Conservation (phyloP, 257 asterid genomes). For the Ophiorrhiza pumila region DNA sequence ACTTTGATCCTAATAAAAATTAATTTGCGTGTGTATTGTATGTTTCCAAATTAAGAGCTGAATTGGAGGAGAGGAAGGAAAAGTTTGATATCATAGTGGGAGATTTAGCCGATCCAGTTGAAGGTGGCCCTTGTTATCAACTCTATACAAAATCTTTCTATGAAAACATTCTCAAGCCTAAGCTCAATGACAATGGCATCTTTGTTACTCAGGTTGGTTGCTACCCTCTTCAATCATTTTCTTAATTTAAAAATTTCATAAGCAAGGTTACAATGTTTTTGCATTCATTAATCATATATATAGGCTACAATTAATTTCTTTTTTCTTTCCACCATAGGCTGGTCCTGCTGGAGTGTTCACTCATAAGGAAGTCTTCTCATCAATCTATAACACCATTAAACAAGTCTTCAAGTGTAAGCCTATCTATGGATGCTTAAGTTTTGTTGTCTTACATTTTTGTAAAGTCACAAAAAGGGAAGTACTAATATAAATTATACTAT, state of each 20-base stretch:
- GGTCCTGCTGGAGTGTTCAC: conserved; percentile 96
- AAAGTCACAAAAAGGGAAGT: neutral
- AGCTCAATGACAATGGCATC: conserved; percentile 69
- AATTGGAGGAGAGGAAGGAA: conserved; percentile 68
- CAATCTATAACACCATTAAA: conserved; percentile 81
- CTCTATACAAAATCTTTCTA: conserved; percentile 86
- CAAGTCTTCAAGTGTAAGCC: conserved; percentile 90
- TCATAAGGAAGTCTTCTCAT: conserved; percentile 90
- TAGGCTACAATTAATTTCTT: neutral
- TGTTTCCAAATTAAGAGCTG: too few relatives aligned
- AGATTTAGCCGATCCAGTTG: conserved; percentile 95
- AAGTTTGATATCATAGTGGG: conserved; percentile 85
- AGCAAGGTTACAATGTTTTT: neutral
- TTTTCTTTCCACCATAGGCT: conserved; percentile 49
- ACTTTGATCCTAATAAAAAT: too few relatives aligned
- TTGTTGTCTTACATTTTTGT: neutral
- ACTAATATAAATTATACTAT: neutral
- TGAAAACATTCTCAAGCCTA: conserved; percentile 71
- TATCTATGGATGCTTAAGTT: neutral
- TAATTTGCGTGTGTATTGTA: too few relatives aligned
- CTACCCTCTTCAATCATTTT: too few relatives aligned
- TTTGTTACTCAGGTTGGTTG: conserved; percentile 77
- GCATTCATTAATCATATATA: neutral
- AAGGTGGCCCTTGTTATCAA: conserved; percentile 97
- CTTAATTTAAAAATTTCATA: neutral